Evolutionary conservation across 305 asterid species (phyloP), one percentile per base, ranked within the genome.

Genomic region (Rubia tinctorum): DNA sequence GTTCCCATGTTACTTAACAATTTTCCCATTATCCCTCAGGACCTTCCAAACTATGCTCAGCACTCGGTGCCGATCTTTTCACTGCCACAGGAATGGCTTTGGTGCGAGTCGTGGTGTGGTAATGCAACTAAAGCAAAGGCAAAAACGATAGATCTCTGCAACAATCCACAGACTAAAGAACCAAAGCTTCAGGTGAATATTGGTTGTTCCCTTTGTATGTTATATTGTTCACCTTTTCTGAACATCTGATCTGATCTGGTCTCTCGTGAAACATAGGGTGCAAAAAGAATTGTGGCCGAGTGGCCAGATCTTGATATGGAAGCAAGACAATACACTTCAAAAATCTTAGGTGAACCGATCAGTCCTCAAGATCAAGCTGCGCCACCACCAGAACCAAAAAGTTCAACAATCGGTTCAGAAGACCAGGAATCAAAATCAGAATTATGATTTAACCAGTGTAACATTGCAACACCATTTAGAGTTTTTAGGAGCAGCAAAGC

Each of bases 81-180:
- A 15, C 94, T 95, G 64, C 99, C 98, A 60, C 99, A 95, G 88
- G 98, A 95, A 84, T 95, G 99, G 98, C 88, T 95, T 71, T 95
- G 99, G 99, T 92, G 99, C 20, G 99, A 95, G 90, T 95, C 99
- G 22, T 95, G 98, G 98, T 95, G 97, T 78, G 98, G 98, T 27
- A 92, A 95, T 59, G 80, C 92, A 25, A 92, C 98, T 9, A 95
- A 95, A 82, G 53, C 93, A 43, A 88, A 82, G 84, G 98, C 98
- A 18, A 95, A 95, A 84, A 95, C 99, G n/a, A 95, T 95, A 75
- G 99, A 95, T 71, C 92, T 95, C 30, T 95, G 99, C 96, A 95
- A 95, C 82, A 95, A 95, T 83, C 99, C 99, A 80, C 91, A 90
- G 99, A 95, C 99, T 8, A 92, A 95, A 81, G 99, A 95, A 82